Conservation (phyloP, 1,284 basidiomycete genomes). For the Pholiota adiposa region DNA sequence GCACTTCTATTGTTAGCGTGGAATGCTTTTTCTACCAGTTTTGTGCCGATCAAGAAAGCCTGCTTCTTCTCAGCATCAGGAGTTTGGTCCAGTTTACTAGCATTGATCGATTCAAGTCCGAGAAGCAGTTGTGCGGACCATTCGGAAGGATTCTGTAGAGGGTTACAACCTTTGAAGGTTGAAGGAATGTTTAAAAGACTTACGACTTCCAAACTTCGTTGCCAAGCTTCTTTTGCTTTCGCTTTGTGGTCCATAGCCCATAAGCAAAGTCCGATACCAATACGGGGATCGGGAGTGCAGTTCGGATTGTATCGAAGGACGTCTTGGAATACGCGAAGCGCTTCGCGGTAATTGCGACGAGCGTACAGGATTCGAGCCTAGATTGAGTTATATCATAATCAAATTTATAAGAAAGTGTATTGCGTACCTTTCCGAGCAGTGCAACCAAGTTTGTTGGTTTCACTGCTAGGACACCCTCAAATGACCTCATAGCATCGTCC, state of each 20-base stretch:
- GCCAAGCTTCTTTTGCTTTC: conserved; percentile 86
- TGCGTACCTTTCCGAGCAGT: conserved; percentile 72
- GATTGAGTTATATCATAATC: conserved; percentile 2
- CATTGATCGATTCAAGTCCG: conserved; percentile 84
- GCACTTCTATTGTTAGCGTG: conserved; percentile 77
- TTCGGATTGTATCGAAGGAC: conserved; percentile 78
- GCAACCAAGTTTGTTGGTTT: conserved; percentile 86
- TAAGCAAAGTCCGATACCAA: conserved; percentile 91
- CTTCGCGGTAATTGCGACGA: conserved; percentile 74
- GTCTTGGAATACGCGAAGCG: conserved; percentile 84
- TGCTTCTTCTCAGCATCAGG: conserved; percentile 64
- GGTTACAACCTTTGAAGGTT: neutral
- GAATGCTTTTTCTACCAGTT: conserved; percentile 73
- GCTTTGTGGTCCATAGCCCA: conserved; percentile 85
- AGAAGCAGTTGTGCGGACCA: conserved; percentile 81
- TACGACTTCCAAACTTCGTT: conserved; percentile 82
- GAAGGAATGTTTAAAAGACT: conserved; percentile 33
- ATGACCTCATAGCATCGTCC: conserved; percentile 78
- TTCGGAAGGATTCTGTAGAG: conserved; percentile 69
- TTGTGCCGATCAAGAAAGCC: conserved; percentile 64
- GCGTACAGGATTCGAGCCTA: conserved; percentile 86
- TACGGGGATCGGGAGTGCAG: conserved; percentile 87
- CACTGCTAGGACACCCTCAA: conserved; percentile 79
- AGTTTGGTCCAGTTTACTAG: conserved; percentile 68
- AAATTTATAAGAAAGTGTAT: neutral